Base-by-base conservation (phyloP, 2,329 filamentous ascomycete genomes). In the Chalaropsis thielavioides region DNA sequence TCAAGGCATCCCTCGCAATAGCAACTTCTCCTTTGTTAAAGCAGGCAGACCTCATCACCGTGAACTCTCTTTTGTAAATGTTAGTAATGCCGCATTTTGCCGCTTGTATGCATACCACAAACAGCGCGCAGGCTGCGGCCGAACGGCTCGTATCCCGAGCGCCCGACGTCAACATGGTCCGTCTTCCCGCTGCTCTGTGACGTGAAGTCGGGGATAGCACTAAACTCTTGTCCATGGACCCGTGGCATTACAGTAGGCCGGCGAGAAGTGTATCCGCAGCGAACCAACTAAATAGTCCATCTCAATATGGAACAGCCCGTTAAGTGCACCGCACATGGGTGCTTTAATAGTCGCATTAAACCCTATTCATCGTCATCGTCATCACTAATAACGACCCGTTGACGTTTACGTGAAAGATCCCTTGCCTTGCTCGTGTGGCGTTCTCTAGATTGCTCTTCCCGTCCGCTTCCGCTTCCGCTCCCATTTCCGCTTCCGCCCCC, bases 291-390 rank as follows among this genome's bases (percentile, higher is more conserved):
- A 8, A 38, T 38, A 38, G 5, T 10, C 35, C 35, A 38, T 10
- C 35, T 6, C 5, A 38, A 38, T 10, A 38, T 8, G 35, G 35
- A 38, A 38, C 35, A 38, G 35, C 8, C 35, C 35, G 35, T 38
- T 38, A 38, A 8, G 35, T 8, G 7, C 27, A 60, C 27, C 13
- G 27, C 58, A 38, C 22, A 22, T 61, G 10, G 27, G 13, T 41
- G 44, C 31, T 31, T 13, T 22, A 24, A 13, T 54, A 63, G n/a
- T 40, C 43, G n/a, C 24, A 40, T 38, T 40, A 2, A 63, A 27
- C n/a, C n/a, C 62, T 63, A 43, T 35, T 51, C 61, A 27, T 63
- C 61, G 44, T 49, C 61, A 19, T 62, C 61, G n/a, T 46, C 44
- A 38, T 56, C 49, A 27, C 62, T 63, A 5, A 63, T 22, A 41